Percentiles rank a stretch among this genome's conserved stretches.
These are phyloP conservation scores for Passiflora organensis DNA, from an alignment of 345 rosid species.

Conservation along the genomic window DNA sequence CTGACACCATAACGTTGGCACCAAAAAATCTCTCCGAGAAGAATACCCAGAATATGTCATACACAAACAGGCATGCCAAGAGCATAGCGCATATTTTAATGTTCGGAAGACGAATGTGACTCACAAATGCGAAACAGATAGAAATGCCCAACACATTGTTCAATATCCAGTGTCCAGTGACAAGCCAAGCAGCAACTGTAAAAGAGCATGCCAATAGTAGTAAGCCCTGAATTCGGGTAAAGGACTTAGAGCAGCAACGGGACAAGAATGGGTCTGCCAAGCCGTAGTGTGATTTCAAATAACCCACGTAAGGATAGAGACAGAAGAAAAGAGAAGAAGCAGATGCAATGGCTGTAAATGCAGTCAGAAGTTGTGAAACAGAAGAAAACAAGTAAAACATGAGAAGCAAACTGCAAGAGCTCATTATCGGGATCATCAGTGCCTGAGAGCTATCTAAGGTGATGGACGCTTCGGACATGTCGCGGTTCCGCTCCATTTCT, in stretches of 20 bases:
- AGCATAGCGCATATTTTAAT: constrained; percentile 90
- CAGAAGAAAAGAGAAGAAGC: constrained; percentile 87
- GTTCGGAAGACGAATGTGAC: constrained; percentile 95
- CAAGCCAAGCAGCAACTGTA: constrained; percentile 80
- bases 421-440: constrained; percentile 89
- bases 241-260: constrained; percentile 77
- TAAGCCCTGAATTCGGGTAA: constrained; percentile 66
- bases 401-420: constrained; percentile 94
- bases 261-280: constrained; percentile 80
- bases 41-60: constrained; percentile 99
- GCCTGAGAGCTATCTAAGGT: constrained; percentile 87
- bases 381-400: constrained; percentile 95
- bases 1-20: constrained; percentile 98
- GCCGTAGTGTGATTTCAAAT: constrained; percentile 55
- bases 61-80: constrained; percentile 74
- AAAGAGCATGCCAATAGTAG: constrained; percentile 43
- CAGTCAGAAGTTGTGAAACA: constrained; percentile 84
- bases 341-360: constrained; percentile 85
- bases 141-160: constrained; percentile 93
- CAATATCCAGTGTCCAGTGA: constrained; percentile 93
- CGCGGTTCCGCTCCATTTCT: constrained; percentile 93
- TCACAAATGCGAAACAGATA: constrained; percentile 86
- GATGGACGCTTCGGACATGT: constrained; percentile 76
- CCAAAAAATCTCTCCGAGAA: constrained; percentile 97
- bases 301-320: constrained; percentile 54